Evolutionary conservation across 306 rosid genomes (phyloP).

Genomic region (Trichosanthes cucumerina): DNA sequence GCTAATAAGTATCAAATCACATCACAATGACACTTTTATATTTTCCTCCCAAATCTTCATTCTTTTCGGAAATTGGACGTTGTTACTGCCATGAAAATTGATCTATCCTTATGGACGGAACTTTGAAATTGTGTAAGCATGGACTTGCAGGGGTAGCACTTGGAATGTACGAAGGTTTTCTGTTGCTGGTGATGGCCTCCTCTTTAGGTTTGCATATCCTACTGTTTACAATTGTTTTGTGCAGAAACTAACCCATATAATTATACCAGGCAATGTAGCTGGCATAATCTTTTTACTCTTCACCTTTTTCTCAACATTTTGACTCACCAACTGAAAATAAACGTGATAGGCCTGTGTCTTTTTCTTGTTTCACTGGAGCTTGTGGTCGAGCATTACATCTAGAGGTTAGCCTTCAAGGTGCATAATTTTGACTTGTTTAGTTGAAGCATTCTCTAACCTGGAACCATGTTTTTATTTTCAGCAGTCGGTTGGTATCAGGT

Average conservation of each 20-base stretch:
- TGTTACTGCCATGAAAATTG: background rate
- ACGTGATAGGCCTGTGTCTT: slow-evolving; percentile 51
- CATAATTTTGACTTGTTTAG: slow-evolving; percentile 8
- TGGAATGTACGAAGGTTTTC: slow-evolving; percentile 24
- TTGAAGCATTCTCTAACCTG: slow-evolving; percentile 3
- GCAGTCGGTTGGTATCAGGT: slow-evolving; percentile 46
- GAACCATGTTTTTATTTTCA: slow-evolving; percentile 31
- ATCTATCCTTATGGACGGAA: slow-evolving; percentile 14
- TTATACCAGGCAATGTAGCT: slow-evolving; percentile 1
- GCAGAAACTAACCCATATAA: background rate
- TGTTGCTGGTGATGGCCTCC: slow-evolving; percentile 22
- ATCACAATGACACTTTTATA: background rate
- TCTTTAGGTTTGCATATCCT: slow-evolving; percentile 43
- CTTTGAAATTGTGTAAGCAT: slow-evolving; percentile 10
- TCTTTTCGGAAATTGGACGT: background rate
- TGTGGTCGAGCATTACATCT: slow-evolving; percentile 27
- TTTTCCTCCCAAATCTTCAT: background rate
- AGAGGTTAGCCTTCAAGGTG: slow-evolving; percentile 51
- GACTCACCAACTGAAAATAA: slow-evolving; percentile 26
- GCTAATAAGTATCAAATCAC: background rate
- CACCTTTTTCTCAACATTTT: background rate
- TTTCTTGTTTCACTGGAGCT: slow-evolving; percentile 35
- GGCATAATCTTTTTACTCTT: background rate
- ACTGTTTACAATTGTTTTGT: background rate
- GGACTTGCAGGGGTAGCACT: slow-evolving; percentile 30